Evolutionary conservation across 2,329 filamentous ascomycete genomes (phyloP), one percentile per base, ranked within the genome.

Genomic region (Diaporthe sp.): DNA sequence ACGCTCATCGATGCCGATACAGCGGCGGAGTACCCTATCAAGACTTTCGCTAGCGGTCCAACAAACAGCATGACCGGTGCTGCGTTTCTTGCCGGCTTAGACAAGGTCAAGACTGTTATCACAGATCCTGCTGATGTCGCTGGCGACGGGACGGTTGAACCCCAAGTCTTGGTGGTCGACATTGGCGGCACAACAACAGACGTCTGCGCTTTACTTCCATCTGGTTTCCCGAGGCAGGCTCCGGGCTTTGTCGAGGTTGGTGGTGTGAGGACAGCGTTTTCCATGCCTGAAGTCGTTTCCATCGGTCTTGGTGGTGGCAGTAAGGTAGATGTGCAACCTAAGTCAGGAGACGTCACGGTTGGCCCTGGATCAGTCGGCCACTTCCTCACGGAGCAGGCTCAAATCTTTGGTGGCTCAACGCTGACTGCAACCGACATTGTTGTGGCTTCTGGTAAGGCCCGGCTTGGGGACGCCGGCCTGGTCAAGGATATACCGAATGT

Each of bases 171-270:
- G 56, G 88, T 91, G 0, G 85, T 91, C 2, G 90, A 92, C 77
- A 86, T 92, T 37, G 90, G 90, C 10, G 90, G 90, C 22, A 92
- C 90, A 0, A 92, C 90, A 0, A 89, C 89, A 2, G 90, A 92
- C 79, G 87, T 91, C 12, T 89, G 90, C 35, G 84, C 89, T 0
- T 80, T 92, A 2, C 82, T 91, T 1, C 86, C 88, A 0, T 90
- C 87, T 3, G 90, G 90, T 0, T 91, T 91, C 61, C 90, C 90
- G 0, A 85, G 90, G 27, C 89, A 91, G 75, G 89, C 90, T 4
- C 86, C 89, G 0, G 88, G 88, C 0, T 91, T 89, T 70, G 88
- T 89, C 13, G 87, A 90, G 71, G 84, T 92, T 6, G 89, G 86
- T 2, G 89, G 90, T 1, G 89, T 92, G 0, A 88, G 53, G 30